Percentiles rank a stretch among this genome's conserved stretches.
phyloP scores from a whole-genome alignment of 2,329 filamentous ascomycete genomes.

The Botrytis hyacinthi region DNA sequence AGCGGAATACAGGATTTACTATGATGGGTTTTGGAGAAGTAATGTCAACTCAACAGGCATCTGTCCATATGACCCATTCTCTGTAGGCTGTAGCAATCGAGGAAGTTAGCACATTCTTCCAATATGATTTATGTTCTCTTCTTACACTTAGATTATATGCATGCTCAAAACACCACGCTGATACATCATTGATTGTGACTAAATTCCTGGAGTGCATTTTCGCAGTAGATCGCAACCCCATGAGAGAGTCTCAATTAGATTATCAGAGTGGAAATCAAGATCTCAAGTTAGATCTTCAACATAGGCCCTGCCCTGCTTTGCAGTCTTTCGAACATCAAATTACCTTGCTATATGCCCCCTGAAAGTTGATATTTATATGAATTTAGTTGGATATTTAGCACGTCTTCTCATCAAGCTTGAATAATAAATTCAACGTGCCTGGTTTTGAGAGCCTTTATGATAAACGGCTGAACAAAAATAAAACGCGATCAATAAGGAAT shows the following conservation, averaged over 20 bases:
- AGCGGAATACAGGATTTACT: not conserved
- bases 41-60: not conserved
- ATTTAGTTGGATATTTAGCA: not conserved
- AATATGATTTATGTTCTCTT: not conserved
- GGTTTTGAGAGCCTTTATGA: not conserved
- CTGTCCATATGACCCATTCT: not conserved
- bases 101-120: not conserved
- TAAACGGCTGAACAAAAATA: not conserved
- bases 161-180: no score
- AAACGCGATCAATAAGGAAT: not conserved
- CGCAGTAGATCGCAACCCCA: not conserved
- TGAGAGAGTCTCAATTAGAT: not conserved
- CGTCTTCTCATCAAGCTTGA: not conserved
- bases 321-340: not conserved
- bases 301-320: rapidly evolving
- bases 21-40: not conserved
- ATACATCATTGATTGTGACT: not conserved
- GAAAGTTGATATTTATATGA: not conserved
- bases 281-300: rapidly evolving
- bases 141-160: not conserved
- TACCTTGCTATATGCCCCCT: not conserved
- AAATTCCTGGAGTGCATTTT: not conserved
- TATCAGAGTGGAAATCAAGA: not conserved
- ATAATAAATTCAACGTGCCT: not conserved
- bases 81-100: not conserved